Percentiles rank a stretch among this genome's conserved stretches.
These are phyloP conservation scores for Leccinum ochraceum DNA, from an alignment of 768 basidiomycete genomes.

Conservation along the genomic window DNA sequence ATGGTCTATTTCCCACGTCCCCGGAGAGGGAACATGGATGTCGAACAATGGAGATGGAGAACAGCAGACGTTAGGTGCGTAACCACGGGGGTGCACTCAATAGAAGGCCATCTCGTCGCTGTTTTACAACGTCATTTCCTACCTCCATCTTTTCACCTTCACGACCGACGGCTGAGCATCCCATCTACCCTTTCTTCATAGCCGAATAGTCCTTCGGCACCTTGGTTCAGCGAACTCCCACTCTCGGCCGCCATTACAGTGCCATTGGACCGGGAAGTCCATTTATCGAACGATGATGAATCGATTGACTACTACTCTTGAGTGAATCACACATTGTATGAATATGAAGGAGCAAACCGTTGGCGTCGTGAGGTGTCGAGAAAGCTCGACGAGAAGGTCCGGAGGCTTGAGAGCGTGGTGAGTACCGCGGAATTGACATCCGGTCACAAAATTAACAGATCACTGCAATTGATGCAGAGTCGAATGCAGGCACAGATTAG, in stretches of 20 bases:
- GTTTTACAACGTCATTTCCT: conserved; percentile 8
- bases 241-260: conserved; percentile 12
- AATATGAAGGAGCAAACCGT: conserved; percentile 91
- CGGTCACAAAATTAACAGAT: not conserved
- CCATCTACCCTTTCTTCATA: conserved; percentile 8
- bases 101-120: conserved; percentile 24
- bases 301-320: conserved; percentile 71
- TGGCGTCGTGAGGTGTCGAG: conserved; percentile 73
- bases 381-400: conserved; percentile 75
- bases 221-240: conserved; percentile 6
- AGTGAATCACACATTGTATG: conserved; percentile 80
- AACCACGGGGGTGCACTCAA: conserved; percentile 8
- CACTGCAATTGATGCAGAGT: conserved; percentile 42
- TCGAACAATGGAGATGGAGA: not conserved
- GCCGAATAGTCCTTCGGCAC: conserved; percentile 1
- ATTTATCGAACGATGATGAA: conserved; percentile 98
- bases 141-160: conserved; percentile 6
- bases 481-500: conserved; percentile 62
- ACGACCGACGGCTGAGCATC: conserved; percentile 4
- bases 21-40: not conserved
- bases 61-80: not conserved
- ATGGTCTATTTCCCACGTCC: not conserved
- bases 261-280: conserved; percentile 62
- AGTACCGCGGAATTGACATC: conserved; percentile 29
- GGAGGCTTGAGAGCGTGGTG: conserved; percentile 73